Conservation (phyloP, 208 protist species). For the Leishmania tropica region DNA sequence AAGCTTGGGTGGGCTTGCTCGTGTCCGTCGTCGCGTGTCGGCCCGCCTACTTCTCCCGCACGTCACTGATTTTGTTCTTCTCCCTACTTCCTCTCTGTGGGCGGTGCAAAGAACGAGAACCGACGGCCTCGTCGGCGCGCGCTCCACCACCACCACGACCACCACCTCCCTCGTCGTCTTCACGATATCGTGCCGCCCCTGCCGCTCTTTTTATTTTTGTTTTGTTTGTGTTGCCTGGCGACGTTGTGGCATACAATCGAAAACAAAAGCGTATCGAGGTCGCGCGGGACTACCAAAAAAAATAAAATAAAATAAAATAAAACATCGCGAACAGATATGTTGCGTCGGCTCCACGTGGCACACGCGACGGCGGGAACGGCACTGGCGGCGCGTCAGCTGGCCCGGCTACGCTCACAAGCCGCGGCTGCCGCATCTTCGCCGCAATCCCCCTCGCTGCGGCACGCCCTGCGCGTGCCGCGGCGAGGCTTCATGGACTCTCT, state of each 20-base stretch:
- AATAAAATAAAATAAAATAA: neutral
- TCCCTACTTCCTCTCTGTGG: neutral
- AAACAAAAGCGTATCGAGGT: neutral
- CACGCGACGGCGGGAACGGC: conserved; percentile 7
- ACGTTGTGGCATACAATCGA: neutral
- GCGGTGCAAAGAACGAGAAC: neutral
- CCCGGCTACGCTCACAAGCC: neutral
- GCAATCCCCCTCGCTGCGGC: neutral
- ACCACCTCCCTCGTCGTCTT: neutral
- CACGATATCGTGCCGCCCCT: neutral
- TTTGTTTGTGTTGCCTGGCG: neutral
- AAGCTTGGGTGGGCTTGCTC: neutral
- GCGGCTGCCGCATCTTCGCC: neutral
- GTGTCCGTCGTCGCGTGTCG: neutral
- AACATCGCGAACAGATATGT: neutral
- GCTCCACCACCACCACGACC: neutral
- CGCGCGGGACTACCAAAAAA: neutral
- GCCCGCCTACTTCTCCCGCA: neutral
- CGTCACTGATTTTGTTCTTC: neutral
- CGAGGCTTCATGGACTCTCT: conserved; percentile 48
- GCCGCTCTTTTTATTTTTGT: neutral
- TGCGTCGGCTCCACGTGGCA: conserved; percentile 14
- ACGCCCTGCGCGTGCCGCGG: conserved; percentile 11
- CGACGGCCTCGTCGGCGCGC: neutral
- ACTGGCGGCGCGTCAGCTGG: neutral